Evolutionary conservation across 192 early-diverging fungal genomes (phyloP), one percentile per base, ranked within the genome.

Genomic region (Coemansia sp.): DNA sequence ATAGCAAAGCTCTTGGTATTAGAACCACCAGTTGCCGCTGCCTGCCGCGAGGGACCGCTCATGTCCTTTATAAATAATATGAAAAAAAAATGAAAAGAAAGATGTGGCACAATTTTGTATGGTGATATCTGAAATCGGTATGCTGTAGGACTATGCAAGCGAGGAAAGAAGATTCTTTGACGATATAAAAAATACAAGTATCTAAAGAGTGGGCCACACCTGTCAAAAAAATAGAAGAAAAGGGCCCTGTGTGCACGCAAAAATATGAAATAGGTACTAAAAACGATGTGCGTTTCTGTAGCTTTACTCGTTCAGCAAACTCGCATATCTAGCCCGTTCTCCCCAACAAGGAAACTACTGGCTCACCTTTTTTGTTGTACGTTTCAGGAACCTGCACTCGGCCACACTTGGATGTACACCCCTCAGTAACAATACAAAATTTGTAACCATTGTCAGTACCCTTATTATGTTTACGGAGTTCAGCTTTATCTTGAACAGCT

Each of bases 1-100:
- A 74, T 46, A 59, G 77, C 66, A 68, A 80, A 53, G 29, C 6
- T 35, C 33, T 14, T 51, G 21, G 48, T 51, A 51, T 51, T 57
- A 17, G 54, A 34, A 17, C 31, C 54, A 14, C 29, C 31, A 3
- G 54, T 33, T 17, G 54, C 54, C 16, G 3, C 56, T 37, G 35
- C 56, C 60, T 17, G 60, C 6, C 62, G 62, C 33, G 54, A 57
- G 7, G 54, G 54, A 34, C 31, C 31, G 31, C 31, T 34, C 54
- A 57, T 57, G 54, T 33, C 54, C 54, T 35, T 57, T 34, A 57
- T 6, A 34, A 34, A 33, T 7, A 6, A n/a, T 31, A 57, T 34
- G 17, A 24, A 10, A 51, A 51, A 50, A 27, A 34, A 0, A 19
- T 56, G 53, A 35, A 34, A 34, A 3, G 16, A 27, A 57, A 34